Percentiles rank a stretch among this genome's conserved stretches.
These are phyloP conservation scores for Ocimum tenuiflorum DNA, from an alignment of 257 asterid species.

Conservation along the genomic window DNA sequence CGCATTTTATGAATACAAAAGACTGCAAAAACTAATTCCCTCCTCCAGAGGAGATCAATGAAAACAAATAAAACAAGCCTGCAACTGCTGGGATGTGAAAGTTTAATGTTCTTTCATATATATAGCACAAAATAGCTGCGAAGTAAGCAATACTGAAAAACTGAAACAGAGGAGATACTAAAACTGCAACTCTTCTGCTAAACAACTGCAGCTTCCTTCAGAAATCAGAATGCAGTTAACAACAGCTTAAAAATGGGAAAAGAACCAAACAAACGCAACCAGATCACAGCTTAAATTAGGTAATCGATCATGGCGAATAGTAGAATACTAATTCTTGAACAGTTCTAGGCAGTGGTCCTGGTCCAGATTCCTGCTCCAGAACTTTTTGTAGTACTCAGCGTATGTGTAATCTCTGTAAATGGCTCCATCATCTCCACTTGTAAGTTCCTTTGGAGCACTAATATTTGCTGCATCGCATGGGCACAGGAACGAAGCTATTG, in stretches of 20 bases:
- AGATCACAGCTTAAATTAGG: too few relatives aligned
- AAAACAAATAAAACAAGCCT: neutral
- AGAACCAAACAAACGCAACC: too few relatives aligned
- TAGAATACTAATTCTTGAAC: slow-evolving; percentile 47
- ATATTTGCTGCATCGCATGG: slow-evolving; percentile 58
- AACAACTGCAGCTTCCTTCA: too few relatives aligned
- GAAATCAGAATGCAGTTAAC: too few relatives aligned
- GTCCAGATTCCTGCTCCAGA: slow-evolving; percentile 83
- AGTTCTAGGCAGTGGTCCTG: slow-evolving; percentile 74
- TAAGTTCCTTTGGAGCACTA: slow-evolving; percentile 60
- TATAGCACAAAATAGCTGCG: neutral
- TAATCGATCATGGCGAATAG: too few relatives aligned
- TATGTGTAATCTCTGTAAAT: slow-evolving; percentile 60
- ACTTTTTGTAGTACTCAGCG: slow-evolving; percentile 69
- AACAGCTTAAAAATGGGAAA: too few relatives aligned
- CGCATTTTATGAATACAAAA: too few relatives aligned
- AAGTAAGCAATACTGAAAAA: too few relatives aligned
- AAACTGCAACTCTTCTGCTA: too few relatives aligned
- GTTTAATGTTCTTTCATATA: neutral
- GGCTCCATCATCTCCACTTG: slow-evolving; percentile 26
- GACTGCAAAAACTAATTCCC: too few relatives aligned
- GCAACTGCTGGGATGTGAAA: neutral
- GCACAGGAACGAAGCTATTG: slow-evolving; percentile 84
- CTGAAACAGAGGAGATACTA: too few relatives aligned
- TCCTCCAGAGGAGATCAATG: too few relatives aligned